Evolutionary conservation across 805 yeast species (phyloP), one percentile per base, ranked within the genome.

Genomic region (Saccharomycopsis malanga): DNA sequence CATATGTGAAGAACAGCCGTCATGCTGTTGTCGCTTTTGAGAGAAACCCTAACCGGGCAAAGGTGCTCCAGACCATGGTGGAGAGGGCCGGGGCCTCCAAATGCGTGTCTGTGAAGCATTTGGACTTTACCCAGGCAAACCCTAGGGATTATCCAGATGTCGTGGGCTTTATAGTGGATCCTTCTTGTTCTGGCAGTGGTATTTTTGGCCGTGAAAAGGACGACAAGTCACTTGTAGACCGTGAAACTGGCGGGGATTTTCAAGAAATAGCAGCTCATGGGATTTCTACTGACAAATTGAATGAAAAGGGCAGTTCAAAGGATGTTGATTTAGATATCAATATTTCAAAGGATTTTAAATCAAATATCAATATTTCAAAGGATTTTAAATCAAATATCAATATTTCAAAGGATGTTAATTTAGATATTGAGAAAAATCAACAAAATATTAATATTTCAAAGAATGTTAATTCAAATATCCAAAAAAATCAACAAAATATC

Each of bases 131-230:
- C 7, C 59, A 70, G 3, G 65, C 76, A 2, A 67, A 72, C 21
- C 85, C 93, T 0, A 56, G 56, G 1, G 83, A 81, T 39, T 85
- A 70, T 52, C 67, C 73, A 1, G 73, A 76, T 15, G 83, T 87
- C 3, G 80, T 87, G 0, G 96, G 95, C 0, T 66, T 93, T 36
- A 71, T 93, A 2, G 94, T 93, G 2, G 99, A 93, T 63, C 99
- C 99, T 0, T 87, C 96, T 2, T 93, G 99, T 63, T 87, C 96
- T 21, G 99, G 99, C 0, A 83, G 95, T 40, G 99, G 99, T 3
- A 93, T 93, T 36, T 91, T 91, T 67, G 96, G 97, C n/a, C 69
- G 95, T 32, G 85, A 82, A 2, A 66, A 74, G 49, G 81, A 80
- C 41, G 86, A 71, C 50, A 50, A 60, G 4, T 43, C 56, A 9